Percentiles rank a stretch among this genome's conserved stretches.
phyloP scores from a whole-genome alignment of 78 protist species.

The Acrasis kona region DNA sequence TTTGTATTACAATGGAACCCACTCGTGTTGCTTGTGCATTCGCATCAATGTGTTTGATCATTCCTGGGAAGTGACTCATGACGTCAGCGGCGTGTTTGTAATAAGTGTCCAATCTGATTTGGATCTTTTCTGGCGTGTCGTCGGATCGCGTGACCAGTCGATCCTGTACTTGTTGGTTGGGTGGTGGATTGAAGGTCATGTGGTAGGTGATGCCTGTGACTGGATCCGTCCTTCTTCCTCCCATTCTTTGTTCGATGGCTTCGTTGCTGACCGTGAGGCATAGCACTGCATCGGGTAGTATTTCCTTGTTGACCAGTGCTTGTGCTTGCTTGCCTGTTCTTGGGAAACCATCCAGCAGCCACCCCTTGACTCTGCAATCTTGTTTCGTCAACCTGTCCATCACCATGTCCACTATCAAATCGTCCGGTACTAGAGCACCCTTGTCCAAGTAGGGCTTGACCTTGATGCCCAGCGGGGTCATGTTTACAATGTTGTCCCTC shows the following conservation, averaged over 20 bases:
- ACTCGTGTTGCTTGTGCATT: no score
- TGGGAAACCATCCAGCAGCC: slow-evolving; percentile 72
- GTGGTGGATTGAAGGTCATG: slow-evolving; percentile 49
- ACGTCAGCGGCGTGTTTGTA: slow-evolving; percentile 10
- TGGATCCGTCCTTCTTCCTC: slow-evolving; percentile 49
- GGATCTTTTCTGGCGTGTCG: slow-evolving; percentile 35
- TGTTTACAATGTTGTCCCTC: slow-evolving; percentile 12
- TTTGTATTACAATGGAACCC: no score
- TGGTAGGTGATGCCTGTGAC: slow-evolving; percentile 50
- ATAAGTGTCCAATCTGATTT: slow-evolving; percentile 22
- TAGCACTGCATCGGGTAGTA: slow-evolving; percentile 20
- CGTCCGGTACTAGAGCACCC: slow-evolving; percentile 54
- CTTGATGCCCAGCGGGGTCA: slow-evolving; percentile 12
- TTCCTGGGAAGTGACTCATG: not conserved
- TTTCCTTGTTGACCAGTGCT: slow-evolving; percentile 9
- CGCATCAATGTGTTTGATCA: no score
- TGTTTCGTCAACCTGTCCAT: not conserved
- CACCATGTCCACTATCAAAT: slow-evolving; percentile 27
- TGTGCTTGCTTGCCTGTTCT: slow-evolving; percentile 35
- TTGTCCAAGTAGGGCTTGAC: slow-evolving; percentile 12
- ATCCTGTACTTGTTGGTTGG: not conserved
- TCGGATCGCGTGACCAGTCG: slow-evolving; percentile 37
- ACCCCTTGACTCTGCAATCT: slow-evolving; percentile 28
- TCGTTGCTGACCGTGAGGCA: slow-evolving; percentile 33
- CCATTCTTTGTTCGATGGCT: slow-evolving; percentile 20